Conservation (phyloP, 164 flowering plant genomes). For the Stephania japonica region DNA sequence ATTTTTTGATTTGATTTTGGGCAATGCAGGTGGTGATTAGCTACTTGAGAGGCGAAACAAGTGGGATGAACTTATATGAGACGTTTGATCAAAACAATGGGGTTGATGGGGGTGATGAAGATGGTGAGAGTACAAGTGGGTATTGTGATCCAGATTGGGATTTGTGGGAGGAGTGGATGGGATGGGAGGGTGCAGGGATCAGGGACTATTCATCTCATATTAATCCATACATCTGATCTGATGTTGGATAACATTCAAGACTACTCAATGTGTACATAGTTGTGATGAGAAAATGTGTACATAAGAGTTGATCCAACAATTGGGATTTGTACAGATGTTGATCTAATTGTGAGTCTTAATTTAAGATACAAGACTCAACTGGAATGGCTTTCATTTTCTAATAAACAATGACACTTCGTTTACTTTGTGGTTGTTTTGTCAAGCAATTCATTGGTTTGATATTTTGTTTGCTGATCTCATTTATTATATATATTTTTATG, state of each 20-base stretch:
- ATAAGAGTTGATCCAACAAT: not conserved
- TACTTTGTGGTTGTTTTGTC: no score
- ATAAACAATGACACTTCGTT: not conserved
- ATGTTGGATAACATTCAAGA: not conserved
- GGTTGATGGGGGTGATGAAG: not conserved
- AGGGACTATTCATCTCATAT: constrained; percentile 72
- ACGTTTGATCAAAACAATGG: constrained; percentile 17
- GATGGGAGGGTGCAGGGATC: constrained; percentile 96
- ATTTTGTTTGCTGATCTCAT: not conserved
- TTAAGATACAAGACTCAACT: not conserved
- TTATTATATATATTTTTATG: not conserved
- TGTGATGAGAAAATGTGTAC: not conserved
- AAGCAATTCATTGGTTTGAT: not conserved
- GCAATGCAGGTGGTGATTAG: constrained; percentile 62
- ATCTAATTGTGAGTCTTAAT: not conserved
- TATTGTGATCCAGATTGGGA: constrained; percentile 59
- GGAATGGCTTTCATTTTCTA: not conserved
- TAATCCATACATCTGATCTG: constrained; percentile 52
- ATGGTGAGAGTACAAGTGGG: constrained; percentile 52
- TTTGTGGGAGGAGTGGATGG: constrained; percentile 94
- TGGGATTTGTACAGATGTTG: not conserved
- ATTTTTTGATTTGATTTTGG: not conserved
- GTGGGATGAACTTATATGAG: constrained; percentile 1
- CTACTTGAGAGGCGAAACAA: constrained; percentile 42
- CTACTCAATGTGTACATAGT: not conserved